Conservation (phyloP, 2,329 filamentous ascomycete species). For the Didymella sp. region DNA sequence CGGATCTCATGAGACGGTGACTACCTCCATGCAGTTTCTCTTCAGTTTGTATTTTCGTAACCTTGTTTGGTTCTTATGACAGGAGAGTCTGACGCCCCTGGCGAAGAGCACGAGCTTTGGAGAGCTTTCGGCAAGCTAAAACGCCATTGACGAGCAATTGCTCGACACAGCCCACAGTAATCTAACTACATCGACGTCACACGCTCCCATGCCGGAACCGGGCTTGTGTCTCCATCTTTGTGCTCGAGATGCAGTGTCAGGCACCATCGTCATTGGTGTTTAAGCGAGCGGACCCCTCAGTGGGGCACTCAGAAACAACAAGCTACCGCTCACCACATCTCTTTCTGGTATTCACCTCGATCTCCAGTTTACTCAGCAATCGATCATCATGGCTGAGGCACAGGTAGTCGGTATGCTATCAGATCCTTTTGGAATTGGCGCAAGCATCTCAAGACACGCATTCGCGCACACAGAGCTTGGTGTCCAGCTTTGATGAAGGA, state of each 20-base stretch:
- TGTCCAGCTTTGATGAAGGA: slow-evolving; percentile 25
- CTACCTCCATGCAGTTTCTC: too few species aligned
- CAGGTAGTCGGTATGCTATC: slow-evolving; percentile 38
- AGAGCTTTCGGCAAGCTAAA: background rate
- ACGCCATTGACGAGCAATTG: background rate
- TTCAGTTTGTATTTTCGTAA: background rate
- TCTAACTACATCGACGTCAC: slow-evolving; percentile 11
- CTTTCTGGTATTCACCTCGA: slow-evolving; percentile 33
- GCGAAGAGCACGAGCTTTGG: background rate
- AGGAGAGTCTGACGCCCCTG: background rate
- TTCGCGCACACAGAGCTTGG: slow-evolving; percentile 15
- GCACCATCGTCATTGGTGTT: slow-evolving; percentile 35
- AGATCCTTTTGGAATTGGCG: background rate
- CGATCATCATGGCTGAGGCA: slow-evolving; percentile 48
- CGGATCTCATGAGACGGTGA: too few species aligned
- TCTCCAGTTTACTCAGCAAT: slow-evolving; percentile 29
- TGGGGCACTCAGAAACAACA: slow-evolving; percentile 46
- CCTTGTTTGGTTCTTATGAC: background rate
- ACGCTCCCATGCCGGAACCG: slow-evolving; percentile 6
- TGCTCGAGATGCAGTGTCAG: slow-evolving; percentile 6
- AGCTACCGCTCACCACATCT: slow-evolving; percentile 32
- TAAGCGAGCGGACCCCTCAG: slow-evolving; percentile 45
- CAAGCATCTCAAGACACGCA: slow-evolving; percentile 3
- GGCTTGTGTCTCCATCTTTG: slow-evolving; percentile 14
- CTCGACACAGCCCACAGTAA: background rate